phyloP scores from a whole-genome alignment of 768 basidiomycete genomes.

The Favolaschia claudopus region DNA sequence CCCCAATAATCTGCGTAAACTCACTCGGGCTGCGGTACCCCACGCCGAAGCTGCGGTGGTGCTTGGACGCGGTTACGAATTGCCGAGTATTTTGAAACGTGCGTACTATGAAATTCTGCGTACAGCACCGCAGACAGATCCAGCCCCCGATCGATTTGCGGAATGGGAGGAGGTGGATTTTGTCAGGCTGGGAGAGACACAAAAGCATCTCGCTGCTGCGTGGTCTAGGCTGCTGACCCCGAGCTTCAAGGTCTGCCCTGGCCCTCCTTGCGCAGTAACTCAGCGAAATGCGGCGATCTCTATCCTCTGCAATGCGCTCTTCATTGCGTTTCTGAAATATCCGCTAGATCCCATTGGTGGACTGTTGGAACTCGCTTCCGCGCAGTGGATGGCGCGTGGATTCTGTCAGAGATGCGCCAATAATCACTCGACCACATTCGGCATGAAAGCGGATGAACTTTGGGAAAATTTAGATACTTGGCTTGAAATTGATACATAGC shows the following conservation, averaged over 20 bases:
- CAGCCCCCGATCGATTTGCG: neutral
- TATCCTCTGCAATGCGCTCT: too few species aligned
- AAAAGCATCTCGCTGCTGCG: slow-evolving; percentile 13
- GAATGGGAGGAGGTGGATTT: neutral
- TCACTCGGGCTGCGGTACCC: slow-evolving; percentile 21
- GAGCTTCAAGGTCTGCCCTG: neutral
- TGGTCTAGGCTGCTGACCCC: slow-evolving; percentile 14
- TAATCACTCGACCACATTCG: neutral
- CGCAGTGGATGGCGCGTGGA: neutral
- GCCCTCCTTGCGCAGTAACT: neutral
- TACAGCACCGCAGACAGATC: neutral
- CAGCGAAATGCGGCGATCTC: neutral
- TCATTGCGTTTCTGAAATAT: neutral
- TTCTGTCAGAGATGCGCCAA: neutral
- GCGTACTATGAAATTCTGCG: slow-evolving; percentile 49
- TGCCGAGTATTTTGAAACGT: slow-evolving; percentile 39
- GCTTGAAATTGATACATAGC: slow-evolving; percentile 8
- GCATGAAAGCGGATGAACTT: neutral
- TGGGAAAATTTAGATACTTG: slow-evolving; percentile 8
- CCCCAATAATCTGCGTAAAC: slow-evolving; percentile 29
- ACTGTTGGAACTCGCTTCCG: neutral
- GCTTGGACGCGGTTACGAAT: slow-evolving; percentile 37
- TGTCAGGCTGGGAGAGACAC: slow-evolving; percentile 15
- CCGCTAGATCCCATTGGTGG: slow-evolving; percentile 7
- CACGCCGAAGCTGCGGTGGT: slow-evolving; percentile 39